Conservation (phyloP, 2,329 filamentous ascomycete genomes). For the Orbilia brochopaga region DNA sequence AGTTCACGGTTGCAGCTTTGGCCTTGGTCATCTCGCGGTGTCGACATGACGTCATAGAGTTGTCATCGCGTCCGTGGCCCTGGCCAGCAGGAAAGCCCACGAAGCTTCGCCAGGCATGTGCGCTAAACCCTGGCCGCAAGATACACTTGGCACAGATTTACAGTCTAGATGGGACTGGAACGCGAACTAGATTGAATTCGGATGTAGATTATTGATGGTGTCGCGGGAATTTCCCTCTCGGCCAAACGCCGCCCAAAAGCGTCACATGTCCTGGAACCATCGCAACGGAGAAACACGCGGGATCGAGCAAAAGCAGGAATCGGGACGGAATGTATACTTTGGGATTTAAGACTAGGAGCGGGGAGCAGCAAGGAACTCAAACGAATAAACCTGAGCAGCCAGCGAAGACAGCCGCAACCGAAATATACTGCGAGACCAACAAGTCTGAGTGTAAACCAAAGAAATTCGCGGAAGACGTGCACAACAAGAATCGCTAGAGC, state of each 20-base stretch:
- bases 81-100: background rate
- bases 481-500: slow-evolving; percentile 7
- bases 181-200: background rate
- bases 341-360: background rate
- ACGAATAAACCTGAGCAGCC: background rate
- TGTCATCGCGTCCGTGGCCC: background rate
- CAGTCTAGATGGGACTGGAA: too few species aligned
- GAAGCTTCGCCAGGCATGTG: background rate
- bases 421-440: background rate
- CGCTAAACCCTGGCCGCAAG: too few species aligned
- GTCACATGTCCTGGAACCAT: background rate
- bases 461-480: background rate
- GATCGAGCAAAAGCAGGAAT: background rate
- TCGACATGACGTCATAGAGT: background rate
- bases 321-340: background rate
- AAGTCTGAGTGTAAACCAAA: background rate
- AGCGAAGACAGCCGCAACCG: background rate
- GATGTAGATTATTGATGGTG: background rate
- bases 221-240: background rate
- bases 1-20: too few species aligned
- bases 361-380: background rate
- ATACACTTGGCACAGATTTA: too few species aligned
- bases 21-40: background rate
- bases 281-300: background rate
- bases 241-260: background rate